phyloP scores from a whole-genome alignment of 805 yeast genomes.

The Priceomyces haplophilus region DNA sequence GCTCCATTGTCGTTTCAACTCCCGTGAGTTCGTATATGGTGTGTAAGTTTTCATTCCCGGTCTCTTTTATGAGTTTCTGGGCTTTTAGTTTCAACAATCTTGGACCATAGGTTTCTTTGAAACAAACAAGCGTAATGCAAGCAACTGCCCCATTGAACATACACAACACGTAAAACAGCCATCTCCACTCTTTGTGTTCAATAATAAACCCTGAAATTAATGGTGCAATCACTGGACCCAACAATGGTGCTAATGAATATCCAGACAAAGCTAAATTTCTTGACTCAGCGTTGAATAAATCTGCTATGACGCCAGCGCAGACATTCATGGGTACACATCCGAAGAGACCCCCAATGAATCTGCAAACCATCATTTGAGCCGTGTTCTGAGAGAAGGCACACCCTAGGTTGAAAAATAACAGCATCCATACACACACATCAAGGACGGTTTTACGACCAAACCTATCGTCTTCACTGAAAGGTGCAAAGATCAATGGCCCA shows the following conservation, averaged over 20 bases:
- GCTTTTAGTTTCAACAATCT: constrained; percentile 29
- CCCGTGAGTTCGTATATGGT: constrained; percentile 37
- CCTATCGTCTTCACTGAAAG: constrained; percentile 35
- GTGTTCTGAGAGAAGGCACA: constrained; percentile 35
- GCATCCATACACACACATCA: constrained; percentile 33
- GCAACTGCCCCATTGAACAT: constrained; percentile 36
- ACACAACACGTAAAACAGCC: constrained; percentile 35
- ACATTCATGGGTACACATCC: constrained; percentile 39
- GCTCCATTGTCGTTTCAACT: constrained; percentile 21
- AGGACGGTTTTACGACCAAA: constrained; percentile 35
- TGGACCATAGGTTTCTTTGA: constrained; percentile 37
- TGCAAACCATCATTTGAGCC: constrained; percentile 29
- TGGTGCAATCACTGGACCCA: constrained; percentile 41
- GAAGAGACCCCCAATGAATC: constrained; percentile 37
- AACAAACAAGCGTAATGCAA: constrained; percentile 26
- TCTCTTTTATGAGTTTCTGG: constrained; percentile 23
- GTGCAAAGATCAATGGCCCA: constrained; percentile 39
- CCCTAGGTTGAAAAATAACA: constrained; percentile 32
- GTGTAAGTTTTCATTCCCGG: constrained; percentile 36
- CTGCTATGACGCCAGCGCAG: constrained; percentile 39
- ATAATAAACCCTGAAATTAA: constrained; percentile 36
- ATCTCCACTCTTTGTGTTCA: constrained; percentile 31
- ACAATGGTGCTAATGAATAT: constrained; percentile 33
- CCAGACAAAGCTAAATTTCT: constrained; percentile 36
- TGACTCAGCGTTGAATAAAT: constrained; percentile 30